These are phyloP conservation scores for Heritiera fomes DNA, from an alignment of 345 rosid species.

Conservation along the genomic window DNA sequence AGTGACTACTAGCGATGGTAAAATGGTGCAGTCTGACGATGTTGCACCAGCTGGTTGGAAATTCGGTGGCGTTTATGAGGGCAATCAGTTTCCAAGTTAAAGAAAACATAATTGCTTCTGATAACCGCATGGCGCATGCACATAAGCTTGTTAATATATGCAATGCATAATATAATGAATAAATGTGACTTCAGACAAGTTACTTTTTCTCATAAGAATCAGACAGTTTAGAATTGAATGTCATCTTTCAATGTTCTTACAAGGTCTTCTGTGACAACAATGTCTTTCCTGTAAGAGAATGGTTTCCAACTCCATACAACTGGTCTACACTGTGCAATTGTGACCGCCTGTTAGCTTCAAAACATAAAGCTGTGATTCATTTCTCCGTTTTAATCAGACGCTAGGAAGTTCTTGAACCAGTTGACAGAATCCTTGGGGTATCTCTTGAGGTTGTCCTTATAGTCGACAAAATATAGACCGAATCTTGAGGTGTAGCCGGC, in stretches of 20 bases:
- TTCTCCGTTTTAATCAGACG: conserved; percentile 33
- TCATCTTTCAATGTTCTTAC: not conserved
- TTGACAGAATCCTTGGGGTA: conserved; percentile 82
- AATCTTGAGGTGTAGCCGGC: conserved; percentile 88
- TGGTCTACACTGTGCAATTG: not conserved
- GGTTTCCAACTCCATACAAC: not conserved
- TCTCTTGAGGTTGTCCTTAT: conserved; percentile 75
- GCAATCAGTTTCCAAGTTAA: conserved; percentile 10
- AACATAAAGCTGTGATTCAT: not conserved
- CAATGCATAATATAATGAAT: not conserved
- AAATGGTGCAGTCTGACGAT: conserved; percentile 29
- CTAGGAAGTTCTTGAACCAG: conserved; percentile 91
- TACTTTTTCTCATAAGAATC: not conserved
- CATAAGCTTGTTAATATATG: not conserved
- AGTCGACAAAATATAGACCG: conserved; percentile 91
- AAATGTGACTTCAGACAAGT: too few relatives aligned
- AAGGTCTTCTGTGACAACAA: not conserved
- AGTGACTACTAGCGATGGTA: conserved; percentile 45
- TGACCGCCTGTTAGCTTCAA: not conserved
- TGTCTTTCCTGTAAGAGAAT: not conserved
- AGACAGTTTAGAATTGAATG: not conserved
- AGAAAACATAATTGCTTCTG: not conserved
- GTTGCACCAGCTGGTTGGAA: conserved; percentile 44
- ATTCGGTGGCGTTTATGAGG: conserved; percentile 50
- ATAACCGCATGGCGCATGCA: not conserved